A percentile compares a stretch with the other conserved stretches of the same genome.
These are phyloP conservation scores for Fusarium graminum DNA, from an alignment of 2,329 filamentous ascomycete genomes.

Conservation along the genomic window DNA sequence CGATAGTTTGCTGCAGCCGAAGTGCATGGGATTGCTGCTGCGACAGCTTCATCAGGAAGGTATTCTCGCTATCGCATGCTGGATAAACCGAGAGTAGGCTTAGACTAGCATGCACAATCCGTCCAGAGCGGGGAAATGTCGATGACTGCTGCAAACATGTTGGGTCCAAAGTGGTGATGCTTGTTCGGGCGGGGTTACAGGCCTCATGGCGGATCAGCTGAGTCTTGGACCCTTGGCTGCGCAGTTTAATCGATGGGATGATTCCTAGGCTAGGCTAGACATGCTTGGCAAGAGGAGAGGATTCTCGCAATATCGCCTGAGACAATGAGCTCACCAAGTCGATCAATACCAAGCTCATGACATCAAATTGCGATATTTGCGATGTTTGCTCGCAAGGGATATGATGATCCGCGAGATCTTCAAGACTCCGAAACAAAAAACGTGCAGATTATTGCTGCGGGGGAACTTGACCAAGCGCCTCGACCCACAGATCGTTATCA, in stretches of 20 bases:
- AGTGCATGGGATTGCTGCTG: conserved; percentile 1
- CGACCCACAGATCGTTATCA: conserved; percentile 13
- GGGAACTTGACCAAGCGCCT: background rate
- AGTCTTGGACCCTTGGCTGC: background rate
- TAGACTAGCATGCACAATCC: conserved; percentile 15
- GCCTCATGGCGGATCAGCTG: conserved; percentile 35
- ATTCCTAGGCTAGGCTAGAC: background rate
- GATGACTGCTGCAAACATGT: conserved; percentile 13
- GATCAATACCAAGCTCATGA: background rate
- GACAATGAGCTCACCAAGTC: background rate
- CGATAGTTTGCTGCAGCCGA: background rate
- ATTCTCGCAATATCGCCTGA: background rate
- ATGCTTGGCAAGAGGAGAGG: background rate
- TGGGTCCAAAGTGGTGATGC: conserved; percentile 18
- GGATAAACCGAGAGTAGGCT: conserved; percentile 1
- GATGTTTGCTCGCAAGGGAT: background rate
- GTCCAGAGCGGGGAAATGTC: conserved; percentile 17
- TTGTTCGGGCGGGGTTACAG: conserved; percentile 28
- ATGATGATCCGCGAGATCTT: conserved; percentile 29
- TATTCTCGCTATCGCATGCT: conserved; percentile 7
- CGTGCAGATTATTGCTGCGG: conserved; percentile 1
- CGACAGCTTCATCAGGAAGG: conserved; percentile 22
- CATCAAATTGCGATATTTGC: conserved; percentile 6
- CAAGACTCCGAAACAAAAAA: conserved; percentile 22
- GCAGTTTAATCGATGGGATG: background rate